Base-by-base conservation (phyloP, 768 basidiomycete genomes). In the Kwoniella sp. region DNA sequence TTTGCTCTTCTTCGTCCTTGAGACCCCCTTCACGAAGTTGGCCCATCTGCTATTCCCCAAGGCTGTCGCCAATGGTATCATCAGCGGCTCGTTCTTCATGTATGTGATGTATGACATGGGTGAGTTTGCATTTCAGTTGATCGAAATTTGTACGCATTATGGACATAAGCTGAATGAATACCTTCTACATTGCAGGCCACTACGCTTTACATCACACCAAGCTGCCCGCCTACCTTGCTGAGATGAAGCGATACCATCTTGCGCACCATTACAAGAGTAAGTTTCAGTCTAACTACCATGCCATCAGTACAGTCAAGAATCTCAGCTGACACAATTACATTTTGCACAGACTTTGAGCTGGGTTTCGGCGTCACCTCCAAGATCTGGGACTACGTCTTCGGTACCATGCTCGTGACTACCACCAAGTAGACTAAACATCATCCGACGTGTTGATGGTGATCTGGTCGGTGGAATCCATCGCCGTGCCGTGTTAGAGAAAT, bases 201-300 rank as follows among this genome's bases (percentile, higher is more conserved):
- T 96, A 93, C 74, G 90, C 90, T 85, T 83, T 93, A 60, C 93
- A 95, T 77, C 92, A 96, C 81, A 88, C 90, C 2, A 86, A 83
- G 69, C 86, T 95, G 24, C 92, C 92, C 2, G 82, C 87, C 36
- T 96, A 97, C 81, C 79, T 98, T 81, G 85, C 84, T 62, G 89
- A 92, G 77, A 89, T 91, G 90, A 99, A 99, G 84, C 90, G 90
- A 77, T 98, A 97, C 77, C 96, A 99, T 73, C 85, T 99, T 67
- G 93, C 92, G 7, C 94, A 97, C 76, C 95, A 97, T 79, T 96
- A 95, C 84, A 96, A 96, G 82, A 95, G 78, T 79, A 60, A 72
- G 78, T 19, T 44, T 30, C 15, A 33, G 33, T 33, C 33, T 5
- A 33, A 33, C 33, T 33, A n/a, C n/a, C n/a, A n/a, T n/a, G n/a